Conservation (phyloP, 495 filamentous ascomycete species). For the Podospora pseudocomata region DNA sequence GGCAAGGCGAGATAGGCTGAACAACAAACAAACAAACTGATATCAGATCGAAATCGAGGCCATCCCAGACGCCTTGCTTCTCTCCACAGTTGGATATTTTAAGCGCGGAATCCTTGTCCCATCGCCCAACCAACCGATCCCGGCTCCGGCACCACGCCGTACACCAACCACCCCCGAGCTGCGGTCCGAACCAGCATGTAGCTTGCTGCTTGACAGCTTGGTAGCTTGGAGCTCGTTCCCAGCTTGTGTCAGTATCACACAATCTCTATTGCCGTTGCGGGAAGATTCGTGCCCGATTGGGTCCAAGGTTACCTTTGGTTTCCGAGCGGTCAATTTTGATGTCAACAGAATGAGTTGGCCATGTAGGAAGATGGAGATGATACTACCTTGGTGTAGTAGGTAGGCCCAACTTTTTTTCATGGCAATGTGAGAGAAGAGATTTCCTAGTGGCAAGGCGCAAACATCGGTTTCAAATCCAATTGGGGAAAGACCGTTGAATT, state of each 20-base stretch:
- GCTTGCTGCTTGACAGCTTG: neutral
- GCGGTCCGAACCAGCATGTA: neutral
- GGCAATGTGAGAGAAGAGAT: neutral
- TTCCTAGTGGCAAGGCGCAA: too few species aligned
- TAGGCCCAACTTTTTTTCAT: neutral
- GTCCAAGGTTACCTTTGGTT: neutral
- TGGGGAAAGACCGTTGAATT: neutral
- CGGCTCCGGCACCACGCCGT: slow-evolving; percentile 3
- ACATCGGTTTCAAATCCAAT: too few species aligned
- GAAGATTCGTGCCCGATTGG: neutral
- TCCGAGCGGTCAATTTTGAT: neutral
- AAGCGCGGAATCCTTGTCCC: neutral
- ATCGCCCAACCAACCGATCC: neutral
- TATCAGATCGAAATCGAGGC: neutral
- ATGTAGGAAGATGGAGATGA: neutral
- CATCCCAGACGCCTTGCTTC: neutral
- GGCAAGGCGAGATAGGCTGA: neutral
- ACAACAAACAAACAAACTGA: neutral
- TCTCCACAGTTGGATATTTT: neutral
- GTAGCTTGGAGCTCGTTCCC: neutral
- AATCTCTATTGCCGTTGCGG: neutral
- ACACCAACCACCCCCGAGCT: neutral
- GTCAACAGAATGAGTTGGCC: neutral
- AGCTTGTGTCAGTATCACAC: slow-evolving; percentile 1
- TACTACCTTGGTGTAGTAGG: neutral